phyloP scores from a whole-genome alignment of 768 basidiomycete genomes.

The Boletus rex-veris region DNA sequence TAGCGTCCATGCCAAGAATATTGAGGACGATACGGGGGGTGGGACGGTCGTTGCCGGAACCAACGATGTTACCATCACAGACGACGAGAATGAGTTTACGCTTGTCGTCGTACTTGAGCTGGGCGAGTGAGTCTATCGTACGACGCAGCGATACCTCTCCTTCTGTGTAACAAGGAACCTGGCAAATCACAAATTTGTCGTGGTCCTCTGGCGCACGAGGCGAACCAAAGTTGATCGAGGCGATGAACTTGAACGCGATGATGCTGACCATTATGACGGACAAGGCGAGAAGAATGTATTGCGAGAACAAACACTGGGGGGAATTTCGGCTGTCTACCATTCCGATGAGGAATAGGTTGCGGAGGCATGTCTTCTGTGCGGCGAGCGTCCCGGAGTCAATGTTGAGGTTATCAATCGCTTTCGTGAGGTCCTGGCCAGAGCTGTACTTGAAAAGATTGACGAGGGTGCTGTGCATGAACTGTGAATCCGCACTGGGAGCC shows the following conservation, averaged over 20 bases:
- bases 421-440: too few relatives aligned
- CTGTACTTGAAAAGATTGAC: too few relatives aligned
- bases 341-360: too few relatives aligned
- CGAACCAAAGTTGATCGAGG: conserved; percentile 79
- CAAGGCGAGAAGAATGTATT: too few relatives aligned
- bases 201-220: conserved; percentile 87
- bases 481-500: too few relatives aligned
- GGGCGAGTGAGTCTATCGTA: conserved; percentile 92
- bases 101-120: conserved; percentile 97
- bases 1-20: conserved; percentile 91
- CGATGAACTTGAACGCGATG: conserved; percentile 95
- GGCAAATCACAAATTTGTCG: conserved; percentile 96
- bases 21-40: conserved; percentile 96
- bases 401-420: too few relatives aligned
- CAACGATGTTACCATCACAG: conserved; percentile 88
- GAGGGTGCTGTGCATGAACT: too few relatives aligned
- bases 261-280: too few relatives aligned
- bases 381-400: too few relatives aligned
- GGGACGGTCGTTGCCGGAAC: conserved; percentile 92
- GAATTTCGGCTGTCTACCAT: too few relatives aligned
- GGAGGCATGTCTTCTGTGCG: too few relatives aligned
- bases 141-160: conserved; percentile 79
- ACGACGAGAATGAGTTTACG: conserved; percentile 58
- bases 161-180: conserved; percentile 98
- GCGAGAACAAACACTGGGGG: too few relatives aligned